These are phyloP conservation scores for Mimosa pudica DNA, from an alignment of 306 rosid genomes.

Conservation along the genomic window DNA sequence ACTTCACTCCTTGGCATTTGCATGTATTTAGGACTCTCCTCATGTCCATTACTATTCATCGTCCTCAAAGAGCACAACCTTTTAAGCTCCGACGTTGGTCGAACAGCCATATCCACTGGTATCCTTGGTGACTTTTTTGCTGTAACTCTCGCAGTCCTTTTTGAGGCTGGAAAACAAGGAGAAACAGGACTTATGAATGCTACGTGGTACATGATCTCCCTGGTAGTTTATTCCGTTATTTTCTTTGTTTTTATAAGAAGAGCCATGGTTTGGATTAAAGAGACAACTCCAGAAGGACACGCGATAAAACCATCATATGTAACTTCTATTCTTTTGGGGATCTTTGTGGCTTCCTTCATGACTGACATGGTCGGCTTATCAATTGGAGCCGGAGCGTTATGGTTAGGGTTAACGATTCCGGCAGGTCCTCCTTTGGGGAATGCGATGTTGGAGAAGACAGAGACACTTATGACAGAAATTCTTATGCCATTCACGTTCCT, in stretches of 20 bases:
- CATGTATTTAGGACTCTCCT: slow-evolving; percentile 45
- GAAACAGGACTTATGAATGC: slow-evolving; percentile 15
- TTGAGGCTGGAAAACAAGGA: slow-evolving; percentile 62
- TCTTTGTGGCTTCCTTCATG: slow-evolving; percentile 49
- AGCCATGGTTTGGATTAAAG: slow-evolving; percentile 41
- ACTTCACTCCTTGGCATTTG: slow-evolving; percentile 57
- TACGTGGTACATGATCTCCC: slow-evolving; percentile 52
- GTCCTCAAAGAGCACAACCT: slow-evolving; percentile 71
- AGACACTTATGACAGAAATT: slow-evolving; percentile 49
- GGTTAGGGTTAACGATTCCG: slow-evolving; percentile 69
- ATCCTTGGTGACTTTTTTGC: slow-evolving; percentile 56
- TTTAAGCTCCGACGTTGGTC: slow-evolving; percentile 68
- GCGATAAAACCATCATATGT: slow-evolving; percentile 46
- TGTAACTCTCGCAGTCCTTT: not conserved
- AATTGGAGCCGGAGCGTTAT: slow-evolving; percentile 58
- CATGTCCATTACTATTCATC: slow-evolving; percentile 52
- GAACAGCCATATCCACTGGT: slow-evolving; percentile 49
- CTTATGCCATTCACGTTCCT: slow-evolving; percentile 66
- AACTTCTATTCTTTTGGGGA: slow-evolving; percentile 42
- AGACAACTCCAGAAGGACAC: slow-evolving; percentile 52
- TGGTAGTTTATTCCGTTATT: not conserved
- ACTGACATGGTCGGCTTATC: slow-evolving; percentile 66
- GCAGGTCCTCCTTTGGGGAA: slow-evolving; percentile 80
- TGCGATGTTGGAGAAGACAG: slow-evolving; percentile 43
- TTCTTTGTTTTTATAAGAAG: slow-evolving; percentile 29